Percentiles rank a stretch among this genome's conserved stretches.
Evolutionary conservation across 2,329 filamentous ascomycete genomes (phyloP).

Genomic region (Thelonectria olida): DNA sequence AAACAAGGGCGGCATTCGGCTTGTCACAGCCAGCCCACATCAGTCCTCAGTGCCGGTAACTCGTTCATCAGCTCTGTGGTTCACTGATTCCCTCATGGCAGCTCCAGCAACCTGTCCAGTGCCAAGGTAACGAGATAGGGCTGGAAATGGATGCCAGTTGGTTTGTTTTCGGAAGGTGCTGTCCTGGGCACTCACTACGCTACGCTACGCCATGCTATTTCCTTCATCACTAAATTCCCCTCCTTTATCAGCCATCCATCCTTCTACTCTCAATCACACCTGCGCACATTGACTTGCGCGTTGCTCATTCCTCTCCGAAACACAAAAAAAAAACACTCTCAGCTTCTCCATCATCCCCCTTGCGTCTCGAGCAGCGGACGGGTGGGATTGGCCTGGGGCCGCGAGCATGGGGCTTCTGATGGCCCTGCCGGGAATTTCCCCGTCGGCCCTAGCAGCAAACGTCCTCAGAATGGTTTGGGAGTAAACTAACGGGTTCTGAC

Average conservation of each 20-base stretch:
- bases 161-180: too few species aligned
- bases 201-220: too few species aligned
- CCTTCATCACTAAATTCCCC: too few species aligned
- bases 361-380: neutral
- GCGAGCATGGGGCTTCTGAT: slow-evolving; percentile 8
- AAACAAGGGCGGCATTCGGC: neutral
- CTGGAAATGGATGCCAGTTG: too few species aligned
- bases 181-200: too few species aligned
- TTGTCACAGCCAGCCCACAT: too few species aligned
- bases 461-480: slow-evolving; percentile 5
- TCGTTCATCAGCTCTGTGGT: neutral
- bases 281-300: too few species aligned
- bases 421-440: slow-evolving; percentile 5
- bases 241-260: too few species aligned
- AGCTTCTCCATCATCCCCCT: neutral
- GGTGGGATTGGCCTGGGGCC: neutral
- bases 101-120: neutral
- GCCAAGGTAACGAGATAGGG: neutral
- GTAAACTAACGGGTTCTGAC: neutral
- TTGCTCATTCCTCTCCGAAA: too few species aligned
- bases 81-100: neutral
- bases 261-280: too few species aligned
- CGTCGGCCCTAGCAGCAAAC: neutral
- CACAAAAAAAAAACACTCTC: slow-evolving; percentile 2
- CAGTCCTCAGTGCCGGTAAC: too few species aligned